phyloP scores from a whole-genome alignment of 169 alveolate genomes.

The Plasmodium falciparum region DNA sequence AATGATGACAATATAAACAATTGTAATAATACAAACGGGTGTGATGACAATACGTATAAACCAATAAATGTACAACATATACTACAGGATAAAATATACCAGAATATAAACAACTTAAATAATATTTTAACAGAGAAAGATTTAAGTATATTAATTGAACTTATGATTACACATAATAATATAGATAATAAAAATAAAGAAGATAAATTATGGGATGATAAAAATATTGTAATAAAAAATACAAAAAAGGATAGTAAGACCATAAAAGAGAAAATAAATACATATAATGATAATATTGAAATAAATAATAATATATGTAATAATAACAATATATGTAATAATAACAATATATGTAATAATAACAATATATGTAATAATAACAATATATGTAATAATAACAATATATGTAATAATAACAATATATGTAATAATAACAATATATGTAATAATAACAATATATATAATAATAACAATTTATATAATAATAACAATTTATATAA shows the following conservation, averaged over 20 bases:
- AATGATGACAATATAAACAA: too few species aligned
- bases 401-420: too few species aligned
- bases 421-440: too few species aligned
- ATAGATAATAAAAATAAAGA: not conserved
- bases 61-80: not conserved
- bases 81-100: not conserved
- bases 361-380: too few species aligned
- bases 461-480: too few species aligned
- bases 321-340: not conserved
- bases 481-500: not conserved
- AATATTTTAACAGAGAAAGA: slow-evolving; percentile 54
- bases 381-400: too few species aligned
- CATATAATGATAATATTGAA: not conserved
- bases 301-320: not conserved
- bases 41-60: not conserved
- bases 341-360: too few species aligned
- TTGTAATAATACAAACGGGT: not conserved
- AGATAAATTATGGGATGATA: not conserved
- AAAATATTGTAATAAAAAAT: not conserved
- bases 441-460: too few species aligned
- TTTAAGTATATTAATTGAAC: slow-evolving; percentile 32
- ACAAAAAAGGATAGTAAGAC: not conserved
- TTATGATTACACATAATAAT: slow-evolving; percentile 9
- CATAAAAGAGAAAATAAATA: not conserved
- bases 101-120: not conserved